Base-by-base conservation (phyloP, 805 yeast species). In the Hanseniaspora guilliermondii region DNA sequence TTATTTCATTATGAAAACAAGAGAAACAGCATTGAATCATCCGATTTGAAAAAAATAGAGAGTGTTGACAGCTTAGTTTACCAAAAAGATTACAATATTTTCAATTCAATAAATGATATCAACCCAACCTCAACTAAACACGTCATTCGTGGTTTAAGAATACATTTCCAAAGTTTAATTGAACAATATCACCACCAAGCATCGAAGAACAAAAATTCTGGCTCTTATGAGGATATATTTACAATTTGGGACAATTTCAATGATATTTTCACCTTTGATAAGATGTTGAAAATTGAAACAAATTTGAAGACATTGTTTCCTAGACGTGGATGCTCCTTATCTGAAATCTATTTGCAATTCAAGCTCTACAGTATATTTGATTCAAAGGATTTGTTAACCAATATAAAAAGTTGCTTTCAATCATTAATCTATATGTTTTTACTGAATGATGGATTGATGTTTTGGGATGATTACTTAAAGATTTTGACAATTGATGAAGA, bases 211-310 rank as follows among this genome's bases (percentile, higher is more conserved):
- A 19, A 25, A 7, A 24, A 22, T 8, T n/a, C 41, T 14, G 45
- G 40, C 38, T 42, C 35, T 22, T 57, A 58, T 5, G 62, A 60
- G 27, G 59, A 59, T 27, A 57, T 69, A 9, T 60, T 59, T 45
- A 69, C 66, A 54, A 61, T 68, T n/a, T 68, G 69, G 59, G 66
- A 68, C 52, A 68, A 71, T 41, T 54, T 69, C 27, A 68, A 68
- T 32, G 69, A 67, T 49, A 67, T 66, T 39, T 64, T 63, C 39
- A 62, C 64, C n/a, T 68, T 35, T 33, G 47, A 6, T 58, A 58
- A 32, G 16, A 53, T 44, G 41, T 11, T 32, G 36, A 9, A 27
- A 12, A 11, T 65, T 65, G 22, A 64, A 64, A 58, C 59, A 3
- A 60, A 64, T n/a, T 56, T 69, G 36, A 62, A 57, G 55, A 52